phyloP scores from a whole-genome alignment of 352 stramenopile genomes.

The Phytopythium litorale region DNA sequence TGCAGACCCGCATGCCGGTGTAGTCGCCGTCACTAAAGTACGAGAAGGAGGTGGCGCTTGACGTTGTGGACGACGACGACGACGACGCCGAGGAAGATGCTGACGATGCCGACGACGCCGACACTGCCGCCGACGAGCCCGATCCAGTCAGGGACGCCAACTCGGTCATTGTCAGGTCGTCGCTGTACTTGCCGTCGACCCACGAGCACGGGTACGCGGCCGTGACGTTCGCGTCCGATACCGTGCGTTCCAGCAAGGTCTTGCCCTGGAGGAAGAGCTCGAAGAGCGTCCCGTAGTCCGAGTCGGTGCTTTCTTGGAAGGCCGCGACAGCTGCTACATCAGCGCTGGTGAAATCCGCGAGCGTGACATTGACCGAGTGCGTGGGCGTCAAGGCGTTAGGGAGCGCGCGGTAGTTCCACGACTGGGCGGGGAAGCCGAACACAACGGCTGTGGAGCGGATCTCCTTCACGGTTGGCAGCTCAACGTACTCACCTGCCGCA shows the following conservation, averaged over 20 bases:
- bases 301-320: constrained; percentile 15
- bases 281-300: constrained; percentile 25
- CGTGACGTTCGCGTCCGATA: constrained; percentile 31
- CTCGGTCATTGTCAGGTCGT: neutral
- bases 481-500: constrained; percentile 14
- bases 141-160: too few relatives aligned
- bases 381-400: constrained; percentile 17
- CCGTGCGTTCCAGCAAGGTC: constrained; percentile 27
- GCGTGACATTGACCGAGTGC: constrained; percentile 13
- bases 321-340: constrained; percentile 9
- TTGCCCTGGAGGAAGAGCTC: constrained; percentile 43
- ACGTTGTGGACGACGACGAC: neutral
- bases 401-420: constrained; percentile 42
- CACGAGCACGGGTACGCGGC: constrained; percentile 25
- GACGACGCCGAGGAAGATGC: neutral
- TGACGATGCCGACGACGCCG: too few relatives aligned
- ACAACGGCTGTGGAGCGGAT: constrained; percentile 32
- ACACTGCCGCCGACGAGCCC: too few relatives aligned
- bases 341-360: neutral
- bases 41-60: constrained; percentile 4
- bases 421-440: constrained; percentile 30
- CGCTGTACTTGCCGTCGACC: constrained; percentile 18
- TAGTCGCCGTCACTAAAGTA: constrained; percentile 17
- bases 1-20: constrained; percentile 20
- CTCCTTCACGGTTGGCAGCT: constrained; percentile 21